Conservation (phyloP, 1,284 basidiomycete species). For the Apiotrichum sp. region DNA sequence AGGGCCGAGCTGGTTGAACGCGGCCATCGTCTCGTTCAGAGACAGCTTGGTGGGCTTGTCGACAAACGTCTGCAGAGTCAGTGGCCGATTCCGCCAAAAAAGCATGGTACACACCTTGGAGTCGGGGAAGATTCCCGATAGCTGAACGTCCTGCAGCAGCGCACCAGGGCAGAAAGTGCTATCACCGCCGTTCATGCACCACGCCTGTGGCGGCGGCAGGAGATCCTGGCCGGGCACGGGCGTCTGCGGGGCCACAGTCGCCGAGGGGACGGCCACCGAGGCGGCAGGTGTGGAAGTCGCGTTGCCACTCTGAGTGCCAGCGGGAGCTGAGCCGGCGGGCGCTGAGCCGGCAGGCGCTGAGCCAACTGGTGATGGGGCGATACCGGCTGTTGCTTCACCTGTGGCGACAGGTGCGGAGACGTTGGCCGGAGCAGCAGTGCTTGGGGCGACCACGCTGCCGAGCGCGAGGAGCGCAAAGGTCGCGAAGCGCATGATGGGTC, state of each 20-base stretch:
- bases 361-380: not conserved
- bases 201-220: constrained; percentile 61
- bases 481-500: not conserved
- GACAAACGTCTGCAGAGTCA: constrained; percentile 53
- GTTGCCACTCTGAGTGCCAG: too few relatives aligned
- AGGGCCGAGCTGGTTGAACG: constrained; percentile 59
- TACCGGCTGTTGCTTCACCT: too few relatives aligned
- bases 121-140: constrained; percentile 69
- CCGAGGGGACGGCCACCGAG: constrained; percentile 52
- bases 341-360: too few relatives aligned
- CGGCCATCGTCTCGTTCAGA: constrained; percentile 60
- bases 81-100: too few relatives aligned
- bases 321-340: too few relatives aligned
- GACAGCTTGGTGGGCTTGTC: constrained; percentile 74
- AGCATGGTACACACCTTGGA: constrained; percentile 57
- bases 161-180: constrained; percentile 72
- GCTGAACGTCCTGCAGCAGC: constrained; percentile 77
- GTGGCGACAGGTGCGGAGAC: too few relatives aligned
- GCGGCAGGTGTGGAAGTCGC: constrained; percentile 22
- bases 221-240: constrained; percentile 62
- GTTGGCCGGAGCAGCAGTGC: not conserved
- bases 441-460: not conserved
- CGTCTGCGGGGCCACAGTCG: constrained; percentile 55
- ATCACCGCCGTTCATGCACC: constrained; percentile 48
- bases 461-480: not conserved